Percentiles rank a stretch among this genome's conserved stretches.
These are phyloP conservation scores for Jaltomata sinuosa DNA, from an alignment of 257 asterid species.

Conservation along the genomic window DNA sequence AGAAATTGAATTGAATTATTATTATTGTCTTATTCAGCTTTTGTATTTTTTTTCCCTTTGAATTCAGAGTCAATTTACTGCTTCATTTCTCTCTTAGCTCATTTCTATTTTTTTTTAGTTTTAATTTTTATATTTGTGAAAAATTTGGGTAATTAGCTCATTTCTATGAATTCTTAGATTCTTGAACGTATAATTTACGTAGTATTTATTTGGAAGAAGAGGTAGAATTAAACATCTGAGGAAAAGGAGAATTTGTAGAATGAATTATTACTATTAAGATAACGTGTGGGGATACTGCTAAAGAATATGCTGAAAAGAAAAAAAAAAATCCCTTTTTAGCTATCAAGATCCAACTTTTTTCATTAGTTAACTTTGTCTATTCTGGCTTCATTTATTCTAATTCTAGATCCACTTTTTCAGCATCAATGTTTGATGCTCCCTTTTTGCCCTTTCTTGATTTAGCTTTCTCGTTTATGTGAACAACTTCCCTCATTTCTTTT, in stretches of 20 bases:
- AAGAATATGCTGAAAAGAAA: neutral
- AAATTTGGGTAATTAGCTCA: neutral
- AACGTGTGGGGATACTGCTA: neutral
- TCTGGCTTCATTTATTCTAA: neutral
- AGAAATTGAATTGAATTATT: too few relatives aligned
- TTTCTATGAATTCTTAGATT: neutral
- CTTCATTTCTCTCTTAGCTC: neutral
- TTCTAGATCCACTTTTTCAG: neutral
- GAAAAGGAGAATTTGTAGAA: neutral
- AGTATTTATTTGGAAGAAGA: too few relatives aligned
- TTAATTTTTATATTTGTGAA: neutral
- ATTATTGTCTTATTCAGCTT: too few relatives aligned
- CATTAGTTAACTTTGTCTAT: neutral
- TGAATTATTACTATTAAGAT: neutral
- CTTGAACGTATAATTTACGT: neutral
- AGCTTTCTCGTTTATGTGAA: neutral
- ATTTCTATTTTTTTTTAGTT: neutral
- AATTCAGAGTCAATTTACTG: neutral
- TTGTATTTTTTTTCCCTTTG: neutral
- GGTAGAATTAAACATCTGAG: neutral
- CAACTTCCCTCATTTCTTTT: too few relatives aligned
- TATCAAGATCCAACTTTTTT: neutral
- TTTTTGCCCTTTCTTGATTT: neutral
- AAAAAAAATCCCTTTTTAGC: neutral
- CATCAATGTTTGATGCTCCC: too few relatives aligned